Base-by-base conservation (phyloP, 805 yeast genomes). In the Saturnispora quitensis region DNA sequence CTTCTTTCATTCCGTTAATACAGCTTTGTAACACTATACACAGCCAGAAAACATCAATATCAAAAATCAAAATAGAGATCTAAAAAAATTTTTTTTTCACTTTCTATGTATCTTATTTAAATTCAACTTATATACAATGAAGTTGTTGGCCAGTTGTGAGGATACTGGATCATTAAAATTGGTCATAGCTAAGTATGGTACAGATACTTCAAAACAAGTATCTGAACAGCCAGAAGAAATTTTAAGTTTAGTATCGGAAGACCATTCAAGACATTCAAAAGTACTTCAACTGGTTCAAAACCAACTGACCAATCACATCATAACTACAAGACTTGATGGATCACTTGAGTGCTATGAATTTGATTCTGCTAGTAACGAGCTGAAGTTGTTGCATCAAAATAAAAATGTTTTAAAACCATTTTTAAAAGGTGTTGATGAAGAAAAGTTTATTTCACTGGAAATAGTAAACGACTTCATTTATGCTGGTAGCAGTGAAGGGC, bases 191-290 rank as follows among this genome's bases (percentile, higher is more conserved):
- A 63, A 69, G 18, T 69, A 74, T 48, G 91, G 90, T 0, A 83
- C 91, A 0, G 95, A 90, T 60, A 89, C 96, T 3, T 85, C 96
- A 5, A 71, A 73, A 42, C 81, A 83, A 60, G 76, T 77, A 34
- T 84, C 84, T 0, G 66, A 70, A 12, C 86, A 83, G 61, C 95
- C 95, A 0, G 73, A 71, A 48, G 68, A 77, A 20, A 71, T 83
- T 12, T 58, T 58, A 8, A 69, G 69, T 24, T 48, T 55, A 24
- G 64, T 66, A 45, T 56, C 50, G 34, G 68, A 61, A 20, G 45
- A 45, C n/a, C 27, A 48, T 22, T 57, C 67, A 0, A 64, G 71
- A 47, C 59, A 56, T 45, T 60, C 72, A 12, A 68, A 70, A 51
- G 66, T 78, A 13, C 58, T 67, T 38, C 66, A 70, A 43, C 51